Base-by-base conservation (phyloP, 2,329 filamentous ascomycete species). In the Ceratocystis lukuohia region DNA sequence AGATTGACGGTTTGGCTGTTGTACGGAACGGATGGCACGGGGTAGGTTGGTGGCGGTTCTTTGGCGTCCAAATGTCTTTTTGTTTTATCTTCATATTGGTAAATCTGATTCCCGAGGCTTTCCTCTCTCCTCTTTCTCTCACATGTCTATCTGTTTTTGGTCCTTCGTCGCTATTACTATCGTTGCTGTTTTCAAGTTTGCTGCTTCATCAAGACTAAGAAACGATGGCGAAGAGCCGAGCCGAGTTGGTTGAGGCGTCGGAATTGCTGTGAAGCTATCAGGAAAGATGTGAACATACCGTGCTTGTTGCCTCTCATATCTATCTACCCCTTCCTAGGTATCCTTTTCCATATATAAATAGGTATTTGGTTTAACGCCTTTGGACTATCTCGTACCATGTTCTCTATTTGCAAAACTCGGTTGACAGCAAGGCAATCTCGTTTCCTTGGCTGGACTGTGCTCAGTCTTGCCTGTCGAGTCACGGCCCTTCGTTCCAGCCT, bases 1-100 rank as follows among this genome's bases (percentile, higher is more conserved):
- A 46, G 41, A 62, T 4, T 17, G 48, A 28, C n/a, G 46, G 46
- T n/a, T 8, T 22, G 53, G n/a, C 7, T 59, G 37, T 53, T 67
- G 30, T 22, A 62, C 30, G 22, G 57, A 37, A 28, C 20, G 20
- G 41, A 48, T 25, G 59, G 65, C 33, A 37, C 33, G 10, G 33
- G 33, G 33, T 37, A 12, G 33, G 33, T 37, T 10, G 33, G 33
- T 37, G 33, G 33, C 8, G 33, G 30, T 56, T 66, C 28, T 33
- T 56, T 57, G 65, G 64, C 56, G 64, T 66, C 64, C 33, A 50
- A 61, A 61, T 66, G 30, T 62, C 45, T 57, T 62, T 7, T 50
- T 30, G 30, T 50, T 62, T 45, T 30, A 44, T 45, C 56, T 37
- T 46, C n/a, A 62, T 62, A 8, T 17, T 28, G 17, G 10, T 61